phyloP scores from a whole-genome alignment of 1,284 basidiomycete species.

The Abortiporus biennis region DNA sequence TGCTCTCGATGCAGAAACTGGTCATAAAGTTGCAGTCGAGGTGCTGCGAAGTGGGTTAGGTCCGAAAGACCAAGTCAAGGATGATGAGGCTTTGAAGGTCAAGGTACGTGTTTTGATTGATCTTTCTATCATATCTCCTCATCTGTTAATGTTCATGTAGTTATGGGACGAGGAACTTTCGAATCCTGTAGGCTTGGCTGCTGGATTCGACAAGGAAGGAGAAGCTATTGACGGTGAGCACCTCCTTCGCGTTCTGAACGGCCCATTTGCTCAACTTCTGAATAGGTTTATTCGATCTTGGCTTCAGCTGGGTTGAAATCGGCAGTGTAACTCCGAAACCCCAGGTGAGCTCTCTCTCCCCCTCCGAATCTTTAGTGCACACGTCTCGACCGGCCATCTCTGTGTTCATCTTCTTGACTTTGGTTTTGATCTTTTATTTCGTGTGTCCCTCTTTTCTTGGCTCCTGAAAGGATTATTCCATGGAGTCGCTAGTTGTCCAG shows the following conservation, averaged over 20 bases:
- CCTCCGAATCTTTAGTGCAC: too few relatives aligned
- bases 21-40: constrained; percentile 83
- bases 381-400: too few relatives aligned
- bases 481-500: too few relatives aligned
- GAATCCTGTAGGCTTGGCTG: constrained; percentile 91
- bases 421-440: too few relatives aligned
- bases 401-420: too few relatives aligned
- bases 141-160: constrained; percentile 44
- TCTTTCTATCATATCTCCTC: neutral
- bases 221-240: constrained; percentile 90
- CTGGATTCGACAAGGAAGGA: constrained; percentile 97
- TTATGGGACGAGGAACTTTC: constrained; percentile 78
- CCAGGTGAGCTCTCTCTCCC: too few relatives aligned
- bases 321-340: constrained; percentile 95
- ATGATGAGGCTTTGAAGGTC: constrained; percentile 65
- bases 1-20: constrained; percentile 75
- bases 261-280: neutral
- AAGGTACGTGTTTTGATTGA: constrained; percentile 49
- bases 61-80: constrained; percentile 71
- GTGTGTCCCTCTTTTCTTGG: too few relatives aligned
- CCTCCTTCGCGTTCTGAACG: too few relatives aligned
- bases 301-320: constrained; percentile 97
- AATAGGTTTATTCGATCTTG: constrained; percentile 85
- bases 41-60: constrained; percentile 69
- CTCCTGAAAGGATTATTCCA: too few relatives aligned